phyloP scores from a whole-genome alignment of 1,139 yeast species.

The Zygosaccharomyces pseudobailii region DNA sequence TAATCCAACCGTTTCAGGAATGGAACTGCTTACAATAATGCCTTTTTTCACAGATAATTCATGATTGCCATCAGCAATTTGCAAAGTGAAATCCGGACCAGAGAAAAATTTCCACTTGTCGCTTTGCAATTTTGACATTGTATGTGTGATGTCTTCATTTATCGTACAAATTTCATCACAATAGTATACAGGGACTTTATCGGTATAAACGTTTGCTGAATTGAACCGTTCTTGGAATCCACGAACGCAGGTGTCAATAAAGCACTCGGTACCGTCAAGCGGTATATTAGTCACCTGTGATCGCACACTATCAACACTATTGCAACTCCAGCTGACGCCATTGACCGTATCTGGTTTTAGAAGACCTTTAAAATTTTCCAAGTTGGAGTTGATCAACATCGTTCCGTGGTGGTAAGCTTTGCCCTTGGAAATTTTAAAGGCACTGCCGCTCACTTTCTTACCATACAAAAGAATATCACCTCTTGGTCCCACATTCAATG shows the following conservation, averaged over 20 bases:
- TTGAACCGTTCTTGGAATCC: slow-evolving; percentile 20
- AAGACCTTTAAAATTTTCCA: slow-evolving; percentile 53
- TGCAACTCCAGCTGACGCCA: slow-evolving; percentile 50
- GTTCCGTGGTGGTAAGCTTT: slow-evolving; percentile 95
- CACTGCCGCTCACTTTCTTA: slow-evolving; percentile 81
- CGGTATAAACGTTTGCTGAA: not conserved
- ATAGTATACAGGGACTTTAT: slow-evolving; percentile 21
- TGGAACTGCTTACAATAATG: slow-evolving; percentile 17
- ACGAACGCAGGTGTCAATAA: slow-evolving; percentile 22
- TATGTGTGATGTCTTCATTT: slow-evolving; percentile 22
- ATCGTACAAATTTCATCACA: slow-evolving; percentile 23
- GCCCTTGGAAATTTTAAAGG: slow-evolving; percentile 78
- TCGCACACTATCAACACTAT: slow-evolving; percentile 70
- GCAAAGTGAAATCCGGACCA: slow-evolving; percentile 30
- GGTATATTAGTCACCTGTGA: slow-evolving; percentile 68
- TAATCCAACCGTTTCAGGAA: slow-evolving; percentile 21
- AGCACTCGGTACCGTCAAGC: slow-evolving; percentile 20
- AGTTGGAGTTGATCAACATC: slow-evolving; percentile 69
- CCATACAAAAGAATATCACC: slow-evolving; percentile 62
- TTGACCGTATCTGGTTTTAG: slow-evolving; percentile 46
- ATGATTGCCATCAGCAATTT: slow-evolving; percentile 15
- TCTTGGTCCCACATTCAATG: slow-evolving; percentile 54
- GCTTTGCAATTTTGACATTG: slow-evolving; percentile 21
- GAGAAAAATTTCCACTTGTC: slow-evolving; percentile 28
- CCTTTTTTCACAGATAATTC: slow-evolving; percentile 29